phyloP scores from a whole-genome alignment of 2,329 filamentous ascomycete genomes.

The Ramularia endophylla region DNA sequence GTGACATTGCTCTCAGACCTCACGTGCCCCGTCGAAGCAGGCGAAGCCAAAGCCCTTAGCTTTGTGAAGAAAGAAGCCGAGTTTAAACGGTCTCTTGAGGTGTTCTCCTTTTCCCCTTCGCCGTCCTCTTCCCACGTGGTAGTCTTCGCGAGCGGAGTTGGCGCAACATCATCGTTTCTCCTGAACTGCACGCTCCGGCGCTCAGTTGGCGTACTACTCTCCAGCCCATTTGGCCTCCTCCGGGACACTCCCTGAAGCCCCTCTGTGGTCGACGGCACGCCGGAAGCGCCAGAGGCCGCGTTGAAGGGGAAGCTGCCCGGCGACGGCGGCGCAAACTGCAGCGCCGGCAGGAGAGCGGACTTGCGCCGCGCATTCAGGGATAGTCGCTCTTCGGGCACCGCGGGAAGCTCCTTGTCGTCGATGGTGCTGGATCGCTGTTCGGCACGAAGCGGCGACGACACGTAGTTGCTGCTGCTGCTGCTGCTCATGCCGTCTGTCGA shows the following conservation, averaged over 20 bases:
- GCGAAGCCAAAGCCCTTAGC: conserved; percentile 25
- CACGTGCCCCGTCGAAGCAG: conserved; percentile 8
- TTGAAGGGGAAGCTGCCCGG: conserved; percentile 18
- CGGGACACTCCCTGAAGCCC: conserved; percentile 5
- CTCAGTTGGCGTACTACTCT: conserved; percentile 20
- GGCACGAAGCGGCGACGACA: conserved; percentile 7
- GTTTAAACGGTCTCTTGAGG: conserved; percentile 15
- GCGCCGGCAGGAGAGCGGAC: conserved; percentile 1
- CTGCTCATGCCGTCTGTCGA: too few relatives aligned
- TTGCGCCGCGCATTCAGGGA: conserved; percentile 2
- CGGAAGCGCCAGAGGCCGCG: conserved; percentile 15
- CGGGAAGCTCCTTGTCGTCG: conserved; percentile 4
- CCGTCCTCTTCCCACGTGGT: conserved; percentile 24
- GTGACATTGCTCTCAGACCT: conserved; percentile 9
- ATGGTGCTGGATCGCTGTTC: conserved; percentile 5
- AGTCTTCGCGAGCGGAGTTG: conserved; percentile 20
- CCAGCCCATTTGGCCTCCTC: conserved; percentile 10
- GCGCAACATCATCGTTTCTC: conserved; percentile 14
- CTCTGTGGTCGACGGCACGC: conserved; percentile 17
- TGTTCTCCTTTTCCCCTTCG: conserved; percentile 15
- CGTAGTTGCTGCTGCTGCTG: not conserved
- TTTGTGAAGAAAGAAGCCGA: conserved; percentile 27
- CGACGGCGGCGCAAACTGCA: conserved; percentile 14
- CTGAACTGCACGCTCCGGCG: conserved; percentile 27
- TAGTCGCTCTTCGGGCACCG: conserved; percentile 1